These are phyloP conservation scores for Phytopythium sindhum DNA, from an alignment of 352 stramenopile species.

Conservation along the genomic window DNA sequence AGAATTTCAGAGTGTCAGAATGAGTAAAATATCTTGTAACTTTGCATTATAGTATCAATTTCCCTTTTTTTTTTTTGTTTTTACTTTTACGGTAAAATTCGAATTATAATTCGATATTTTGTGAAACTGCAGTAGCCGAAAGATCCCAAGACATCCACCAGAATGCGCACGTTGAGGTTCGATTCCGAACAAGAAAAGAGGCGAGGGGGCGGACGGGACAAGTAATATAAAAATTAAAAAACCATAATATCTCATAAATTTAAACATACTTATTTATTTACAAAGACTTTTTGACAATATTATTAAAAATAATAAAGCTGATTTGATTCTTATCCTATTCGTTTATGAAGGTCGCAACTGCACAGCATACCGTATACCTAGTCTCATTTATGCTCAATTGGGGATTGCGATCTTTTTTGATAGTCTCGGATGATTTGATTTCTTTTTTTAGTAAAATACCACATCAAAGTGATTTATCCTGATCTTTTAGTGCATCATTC, in stretches of 20 bases:
- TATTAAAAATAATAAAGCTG: no score
- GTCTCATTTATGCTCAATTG: background rate
- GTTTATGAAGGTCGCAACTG: background rate
- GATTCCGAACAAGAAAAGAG: background rate
- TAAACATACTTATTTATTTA: background rate
- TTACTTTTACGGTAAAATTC: no score
- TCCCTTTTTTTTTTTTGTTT: no score
- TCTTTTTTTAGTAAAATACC: background rate
- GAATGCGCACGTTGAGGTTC: slow-evolving; percentile 1
- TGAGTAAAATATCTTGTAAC: no score
- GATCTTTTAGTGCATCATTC: no score
- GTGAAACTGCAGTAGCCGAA: background rate
- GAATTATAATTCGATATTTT: no score
- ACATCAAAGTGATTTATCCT: background rate
- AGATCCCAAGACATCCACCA: background rate
- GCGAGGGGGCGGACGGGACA: background rate
- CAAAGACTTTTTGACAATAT: background rate
- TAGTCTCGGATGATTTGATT: background rate
- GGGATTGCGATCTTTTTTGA: background rate
- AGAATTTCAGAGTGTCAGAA: no score
- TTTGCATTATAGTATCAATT: no score
- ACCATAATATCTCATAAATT: background rate
- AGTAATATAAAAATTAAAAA: background rate
- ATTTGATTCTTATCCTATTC: background rate
- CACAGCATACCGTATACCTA: background rate